A percentile compares a stretch with the other conserved stretches of the same genome.
phyloP scores from a whole-genome alignment of 75 land plant species.

The Cupressus sempervirens region DNA sequence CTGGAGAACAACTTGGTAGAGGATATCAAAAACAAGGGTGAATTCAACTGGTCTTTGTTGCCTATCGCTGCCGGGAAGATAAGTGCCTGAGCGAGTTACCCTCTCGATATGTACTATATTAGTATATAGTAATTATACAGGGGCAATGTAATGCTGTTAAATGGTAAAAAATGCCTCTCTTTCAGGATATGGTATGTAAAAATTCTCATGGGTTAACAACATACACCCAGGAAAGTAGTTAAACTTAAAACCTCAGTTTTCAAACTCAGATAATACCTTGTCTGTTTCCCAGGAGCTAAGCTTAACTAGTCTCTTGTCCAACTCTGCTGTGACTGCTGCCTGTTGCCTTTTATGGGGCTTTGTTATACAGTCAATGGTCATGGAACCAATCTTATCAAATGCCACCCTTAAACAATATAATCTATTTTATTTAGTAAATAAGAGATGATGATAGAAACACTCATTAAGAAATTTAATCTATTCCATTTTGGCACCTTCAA shows the following conservation, averaged over 20 bases:
- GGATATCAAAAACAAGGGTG: not conserved
- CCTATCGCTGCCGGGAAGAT: not conserved
- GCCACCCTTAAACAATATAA: constrained; percentile 46
- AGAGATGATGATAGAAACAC: not conserved
- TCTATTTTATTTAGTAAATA: not conserved
- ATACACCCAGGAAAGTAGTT: not conserved
- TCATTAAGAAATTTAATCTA: not conserved
- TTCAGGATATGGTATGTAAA: not conserved
- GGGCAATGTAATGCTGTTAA: not conserved
- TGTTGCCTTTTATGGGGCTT: constrained; percentile 81
- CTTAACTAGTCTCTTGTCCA: constrained; percentile 60
- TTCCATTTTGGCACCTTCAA: constrained; percentile 51
- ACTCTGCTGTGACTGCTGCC: constrained; percentile 78
- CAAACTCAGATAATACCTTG: not conserved
- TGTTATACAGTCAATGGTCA: constrained; percentile 62
- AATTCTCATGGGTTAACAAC: not conserved
- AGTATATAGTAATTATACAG: not conserved
- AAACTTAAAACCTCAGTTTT: not conserved
- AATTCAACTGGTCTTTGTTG: not conserved
- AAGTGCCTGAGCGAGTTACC: not conserved
- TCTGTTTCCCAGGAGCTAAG: constrained; percentile 27
- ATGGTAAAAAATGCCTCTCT: not conserved
- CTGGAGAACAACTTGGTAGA: not conserved
- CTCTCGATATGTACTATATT: not conserved
- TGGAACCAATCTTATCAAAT: constrained; percentile 77